A percentile compares a stretch with the other conserved stretches of the same genome.
These are phyloP conservation scores for Claviceps sp. DNA, from an alignment of 2,329 filamentous ascomycete genomes.

Conservation along the genomic window DNA sequence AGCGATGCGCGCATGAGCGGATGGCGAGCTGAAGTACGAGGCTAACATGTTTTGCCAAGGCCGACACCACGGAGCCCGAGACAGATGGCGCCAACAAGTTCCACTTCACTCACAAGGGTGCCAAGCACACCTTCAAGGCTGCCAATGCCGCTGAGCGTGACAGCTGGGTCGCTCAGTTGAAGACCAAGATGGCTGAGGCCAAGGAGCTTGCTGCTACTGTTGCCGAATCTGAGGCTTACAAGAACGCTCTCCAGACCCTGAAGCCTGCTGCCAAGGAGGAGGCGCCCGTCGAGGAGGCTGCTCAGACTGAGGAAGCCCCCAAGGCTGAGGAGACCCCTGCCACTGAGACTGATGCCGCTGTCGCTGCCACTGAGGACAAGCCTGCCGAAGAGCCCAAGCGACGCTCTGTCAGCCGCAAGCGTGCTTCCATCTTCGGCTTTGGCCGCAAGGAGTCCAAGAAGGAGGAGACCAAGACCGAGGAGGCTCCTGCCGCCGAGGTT, in stretches of 20 bases:
- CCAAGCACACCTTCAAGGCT: constrained; percentile 94
- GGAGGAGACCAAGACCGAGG: constrained; percentile 21
- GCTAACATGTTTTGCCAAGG: constrained; percentile 18
- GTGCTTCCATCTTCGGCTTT: constrained; percentile 50
- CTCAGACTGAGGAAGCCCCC: constrained; percentile 20
- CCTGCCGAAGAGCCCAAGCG: constrained; percentile 42
- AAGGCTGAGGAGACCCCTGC: constrained; percentile 23
- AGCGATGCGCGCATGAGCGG: constrained; percentile 16
- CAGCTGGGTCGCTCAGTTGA: constrained; percentile 78
- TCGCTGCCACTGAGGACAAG: constrained; percentile 20
- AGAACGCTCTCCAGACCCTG: constrained; percentile 63
- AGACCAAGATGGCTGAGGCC: constrained; percentile 71
- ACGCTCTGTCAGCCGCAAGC: constrained; percentile 52
- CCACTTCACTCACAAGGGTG: constrained; percentile 67
- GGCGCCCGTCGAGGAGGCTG: constrained; percentile 16
- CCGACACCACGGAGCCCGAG: constrained; percentile 55
- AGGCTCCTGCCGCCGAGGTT: constrained; percentile 18
- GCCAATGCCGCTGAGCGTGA: constrained; percentile 62
- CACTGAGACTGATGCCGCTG: constrained; percentile 17
- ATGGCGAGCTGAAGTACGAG: no score
- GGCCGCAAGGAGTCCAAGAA: constrained; percentile 37
- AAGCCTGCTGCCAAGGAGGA: constrained; percentile 27
- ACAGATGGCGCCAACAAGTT: constrained; percentile 72
- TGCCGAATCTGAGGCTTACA: constrained; percentile 74
- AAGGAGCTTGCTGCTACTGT: constrained; percentile 66